phyloP scores from a whole-genome alignment of 2,329 filamentous ascomycete species.

The Ascochyta fabae region DNA sequence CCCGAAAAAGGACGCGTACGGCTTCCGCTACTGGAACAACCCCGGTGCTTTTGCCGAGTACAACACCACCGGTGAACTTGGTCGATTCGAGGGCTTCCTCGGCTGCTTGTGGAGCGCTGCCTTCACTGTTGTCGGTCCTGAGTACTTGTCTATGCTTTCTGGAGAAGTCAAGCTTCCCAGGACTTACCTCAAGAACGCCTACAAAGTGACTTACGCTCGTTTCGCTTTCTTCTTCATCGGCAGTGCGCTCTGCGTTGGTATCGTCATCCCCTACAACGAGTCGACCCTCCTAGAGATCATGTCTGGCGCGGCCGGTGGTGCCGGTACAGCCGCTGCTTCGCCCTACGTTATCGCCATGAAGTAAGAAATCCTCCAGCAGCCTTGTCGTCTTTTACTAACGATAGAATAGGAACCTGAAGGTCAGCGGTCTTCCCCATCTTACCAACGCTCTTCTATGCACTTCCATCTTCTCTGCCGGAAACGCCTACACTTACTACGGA shows the following conservation, averaged over 20 bases:
- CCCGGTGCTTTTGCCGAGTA: constrained; percentile 41
- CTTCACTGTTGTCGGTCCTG: constrained; percentile 53
- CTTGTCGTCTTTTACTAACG: not conserved
- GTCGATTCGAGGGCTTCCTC: constrained; percentile 40
- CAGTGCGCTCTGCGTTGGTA: constrained; percentile 50
- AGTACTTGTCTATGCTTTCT: constrained; percentile 55
- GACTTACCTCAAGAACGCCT: constrained; percentile 49
- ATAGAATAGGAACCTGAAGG: constrained; percentile 42
- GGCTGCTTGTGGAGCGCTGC: constrained; percentile 43
- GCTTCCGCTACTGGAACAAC: constrained; percentile 52
- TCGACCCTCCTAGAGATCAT: constrained; percentile 68
- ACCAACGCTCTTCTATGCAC: constrained; percentile 62
- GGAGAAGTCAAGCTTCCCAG: constrained; percentile 52
- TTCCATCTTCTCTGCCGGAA: constrained; percentile 62
- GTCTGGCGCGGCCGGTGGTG: constrained; percentile 23
- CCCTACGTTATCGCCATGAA: constrained; percentile 67
- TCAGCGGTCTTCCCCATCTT: constrained; percentile 61
- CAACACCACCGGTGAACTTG: constrained; percentile 31
- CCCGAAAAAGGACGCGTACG: constrained; percentile 45
- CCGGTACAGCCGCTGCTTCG: constrained; percentile 60
- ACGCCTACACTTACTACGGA: constrained; percentile 60
- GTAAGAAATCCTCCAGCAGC: not conserved
- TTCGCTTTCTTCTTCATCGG: constrained; percentile 53
- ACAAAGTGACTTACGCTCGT: constrained; percentile 51
- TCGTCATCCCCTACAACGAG: constrained; percentile 67